Evolutionary conservation across 2,329 filamentous ascomycete genomes (phyloP), one percentile per base, ranked within the genome.

Genomic region (Pseudogymnoascus sp.): DNA sequence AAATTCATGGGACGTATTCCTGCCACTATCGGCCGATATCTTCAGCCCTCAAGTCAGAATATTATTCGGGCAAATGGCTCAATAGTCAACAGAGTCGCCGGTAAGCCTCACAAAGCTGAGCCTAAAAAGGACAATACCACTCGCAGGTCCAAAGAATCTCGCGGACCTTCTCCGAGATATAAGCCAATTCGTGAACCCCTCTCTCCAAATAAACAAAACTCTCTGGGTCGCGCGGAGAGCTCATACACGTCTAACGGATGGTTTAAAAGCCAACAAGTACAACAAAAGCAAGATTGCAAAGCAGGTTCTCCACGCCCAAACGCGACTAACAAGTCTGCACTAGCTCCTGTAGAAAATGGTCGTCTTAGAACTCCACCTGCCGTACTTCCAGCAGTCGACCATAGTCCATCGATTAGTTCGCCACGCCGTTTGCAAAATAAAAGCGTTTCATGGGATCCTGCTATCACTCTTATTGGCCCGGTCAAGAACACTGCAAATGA

Each of bases 361-460:
- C n/a, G 21, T 19, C 10, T n/a, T n/a, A n/a, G n/a, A n/a, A 33
- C 21, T 56, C 17, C 29, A 56, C 10, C 26, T 33, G 50, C 9
- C 29, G 1, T 21, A 19, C 50, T 21, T 56, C n/a, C 50, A 19
- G 17, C 50, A 19, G 17, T 35, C 11, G 4, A 13, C 29, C 50
- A 56, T 33, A 56, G 10, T 7, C 50, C 29, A 56, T 33, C 50
- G 2, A 56, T 3, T 15, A 21, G n/a, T 21, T 56, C 50, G 17
- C 50, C 29, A 3, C 50, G 29, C 29, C 29, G 50, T n/a, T 21
- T 19, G 50, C 29, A 33, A 15, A 56, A 56, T 56, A 56, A 56
- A 56, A 56, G 29, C n/a, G 50, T 56, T 35, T 56, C 50, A 9
- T 56, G 50, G 50, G 50, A 56, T 35, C 50, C 50, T 56, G 50